Evolutionary conservation across 192 early-diverging fungal genomes (phyloP).

Genomic region (Dispira simplex): DNA sequence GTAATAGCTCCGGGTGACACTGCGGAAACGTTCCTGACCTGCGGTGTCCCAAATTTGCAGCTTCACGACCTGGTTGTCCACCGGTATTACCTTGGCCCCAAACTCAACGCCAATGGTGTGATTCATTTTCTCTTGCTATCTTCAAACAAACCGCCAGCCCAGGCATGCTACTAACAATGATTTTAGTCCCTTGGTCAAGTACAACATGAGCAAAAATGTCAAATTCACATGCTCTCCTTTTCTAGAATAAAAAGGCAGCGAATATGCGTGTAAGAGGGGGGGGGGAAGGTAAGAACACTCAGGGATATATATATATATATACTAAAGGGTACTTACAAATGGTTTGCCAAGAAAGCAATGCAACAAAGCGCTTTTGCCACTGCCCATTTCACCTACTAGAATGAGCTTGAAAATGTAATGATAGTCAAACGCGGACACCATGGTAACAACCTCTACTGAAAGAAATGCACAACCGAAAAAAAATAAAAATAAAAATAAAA

Average conservation of each 20-base stretch:
- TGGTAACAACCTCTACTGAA: neutral
- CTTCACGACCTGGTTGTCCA: constrained; percentile 47
- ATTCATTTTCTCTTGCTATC: constrained; percentile 37
- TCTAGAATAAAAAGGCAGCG: no score
- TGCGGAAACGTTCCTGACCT: constrained; percentile 50
- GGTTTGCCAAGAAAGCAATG: constrained; percentile 28
- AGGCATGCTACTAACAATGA: no score
- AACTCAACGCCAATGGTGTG: constrained; percentile 75
- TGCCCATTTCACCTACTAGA: constrained; percentile 35
- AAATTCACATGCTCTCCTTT: no score
- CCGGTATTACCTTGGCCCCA: constrained; percentile 50
- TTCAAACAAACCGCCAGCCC: no score
- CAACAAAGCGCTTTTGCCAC: constrained; percentile 33
- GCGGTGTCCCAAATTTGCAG: constrained; percentile 66
- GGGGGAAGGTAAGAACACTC: no score
- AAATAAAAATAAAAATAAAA: no score
- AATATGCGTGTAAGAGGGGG: no score
- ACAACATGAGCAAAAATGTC: no score
- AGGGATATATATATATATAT: no score
- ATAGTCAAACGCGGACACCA: constrained; percentile 26
- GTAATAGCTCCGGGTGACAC: constrained; percentile 62
- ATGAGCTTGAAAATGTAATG: constrained; percentile 35
- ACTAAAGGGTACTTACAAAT: constrained; percentile 23
- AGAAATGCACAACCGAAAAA: no score
- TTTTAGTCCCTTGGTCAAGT: no score